Base-by-base conservation (phyloP, 768 basidiomycete genomes). In the Boletus vinaceobasis region DNA sequence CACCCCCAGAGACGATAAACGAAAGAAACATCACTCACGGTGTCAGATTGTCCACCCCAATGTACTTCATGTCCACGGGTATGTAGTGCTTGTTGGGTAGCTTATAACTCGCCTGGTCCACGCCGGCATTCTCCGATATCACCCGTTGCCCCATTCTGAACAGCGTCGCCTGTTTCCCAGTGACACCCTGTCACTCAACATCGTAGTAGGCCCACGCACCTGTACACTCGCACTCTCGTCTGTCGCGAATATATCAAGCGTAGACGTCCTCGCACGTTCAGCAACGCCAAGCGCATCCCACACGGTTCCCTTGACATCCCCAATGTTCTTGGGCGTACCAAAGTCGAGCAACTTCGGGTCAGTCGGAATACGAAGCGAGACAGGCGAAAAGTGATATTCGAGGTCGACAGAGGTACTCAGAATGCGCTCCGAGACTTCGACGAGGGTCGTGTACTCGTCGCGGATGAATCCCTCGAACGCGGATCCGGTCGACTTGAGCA, bases 21-120 rank as follows among this genome's bases (percentile, higher is more conserved):
- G 9, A 45, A 36, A 49, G 35, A 63, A 60, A 59, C n/a, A 37
- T 27, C 44, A 75, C 73, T 65, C 64, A 87, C 85, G 85, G 84
- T 3, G 82, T 83, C 37, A 79, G 59, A 65, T 92, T 91, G 61
- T 90, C 87, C 9, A 88, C 66, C 2, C 82, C 83, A 42, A 88
- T 73, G 56, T 90, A 90, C 50, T 71, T 72, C 85, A 93, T 87
- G 69, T 90, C 84, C 44, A 94, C 90, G 0, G 90, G 89, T 61
- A 97, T 82, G 70, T 96, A 98, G 67, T 97, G 95, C 73, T 94
- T 92, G 77, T 98, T 98, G 2, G 96, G 95, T 3, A 97, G 78
- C 40, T 74, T 71, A 72, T 96, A 97, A 14, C 79, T 77, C 32
- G 90, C 87, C 3, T 71, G 71, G 40, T 77, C 66, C 13, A 97